These are phyloP conservation scores for Exophiala oligosperma DNA, from an alignment of 2,329 filamentous ascomycete genomes.

Conservation along the genomic window DNA sequence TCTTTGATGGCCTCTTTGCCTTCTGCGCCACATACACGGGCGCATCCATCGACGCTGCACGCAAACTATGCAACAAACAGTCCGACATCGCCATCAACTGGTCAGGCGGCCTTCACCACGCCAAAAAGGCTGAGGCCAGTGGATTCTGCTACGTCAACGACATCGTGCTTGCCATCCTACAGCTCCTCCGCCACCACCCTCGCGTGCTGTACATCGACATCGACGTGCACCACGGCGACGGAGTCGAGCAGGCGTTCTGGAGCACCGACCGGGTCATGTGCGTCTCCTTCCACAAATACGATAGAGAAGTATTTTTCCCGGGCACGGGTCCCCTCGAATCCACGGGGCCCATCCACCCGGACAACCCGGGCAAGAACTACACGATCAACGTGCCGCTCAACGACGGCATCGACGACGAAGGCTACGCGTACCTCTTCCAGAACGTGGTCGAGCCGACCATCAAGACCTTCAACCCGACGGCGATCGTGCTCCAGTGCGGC, in stretches of 20 bases:
- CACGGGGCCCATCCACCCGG: slow-evolving; percentile 77
- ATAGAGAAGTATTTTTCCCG: slow-evolving; percentile 80
- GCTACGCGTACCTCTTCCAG: slow-evolving; percentile 84
- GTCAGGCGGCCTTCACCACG: slow-evolving; percentile 95
- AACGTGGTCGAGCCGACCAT: slow-evolving; percentile 76
- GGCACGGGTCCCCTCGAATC: slow-evolving; percentile 85
- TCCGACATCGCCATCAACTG: slow-evolving; percentile 97
- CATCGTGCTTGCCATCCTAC: slow-evolving; percentile 89
- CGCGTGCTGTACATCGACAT: slow-evolving; percentile 94
- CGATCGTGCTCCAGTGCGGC: slow-evolving; percentile 92
- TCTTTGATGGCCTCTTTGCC: slow-evolving; percentile 93
- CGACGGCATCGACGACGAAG: slow-evolving; percentile 86
- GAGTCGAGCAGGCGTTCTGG: slow-evolving; percentile 88
- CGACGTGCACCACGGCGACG: slow-evolving; percentile 88
- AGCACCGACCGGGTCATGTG: slow-evolving; percentile 89
- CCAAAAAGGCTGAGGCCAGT: slow-evolving; percentile 88
- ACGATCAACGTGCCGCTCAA: slow-evolving; percentile 86
- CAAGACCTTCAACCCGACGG: slow-evolving; percentile 79
- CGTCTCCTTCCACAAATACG: slow-evolving; percentile 95
- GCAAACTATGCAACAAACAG: slow-evolving; percentile 81
- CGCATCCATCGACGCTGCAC: slow-evolving; percentile 84
- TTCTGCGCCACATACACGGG: slow-evolving; percentile 94
- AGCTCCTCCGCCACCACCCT: slow-evolving; percentile 77
- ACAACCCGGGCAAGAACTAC: slow-evolving; percentile 86
- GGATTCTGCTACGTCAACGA: slow-evolving; percentile 99